These are phyloP conservation scores for Trichoderma harzianum DNA, from an alignment of 2,329 filamentous ascomycete species.

Conservation along the genomic window DNA sequence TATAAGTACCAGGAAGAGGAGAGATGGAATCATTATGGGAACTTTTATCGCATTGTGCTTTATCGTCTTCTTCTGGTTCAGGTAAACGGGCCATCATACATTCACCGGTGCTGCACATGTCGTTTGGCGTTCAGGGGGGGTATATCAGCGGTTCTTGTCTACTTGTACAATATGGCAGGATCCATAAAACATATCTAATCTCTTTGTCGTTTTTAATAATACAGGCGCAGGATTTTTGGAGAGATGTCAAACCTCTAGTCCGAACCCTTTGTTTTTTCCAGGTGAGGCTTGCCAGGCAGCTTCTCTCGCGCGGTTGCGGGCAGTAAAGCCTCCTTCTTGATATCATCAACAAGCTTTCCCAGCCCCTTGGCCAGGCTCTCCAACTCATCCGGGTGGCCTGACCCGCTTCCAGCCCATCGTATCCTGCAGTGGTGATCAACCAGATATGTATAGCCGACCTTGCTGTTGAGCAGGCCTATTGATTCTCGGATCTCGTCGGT, in stretches of 20 bases:
- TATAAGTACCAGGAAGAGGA: slow-evolving; percentile 91
- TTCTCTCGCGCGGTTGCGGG: slow-evolving; percentile 35
- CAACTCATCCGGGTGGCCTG: slow-evolving; percentile 62
- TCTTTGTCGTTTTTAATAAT: slow-evolving; percentile 20
- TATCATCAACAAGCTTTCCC: slow-evolving; percentile 59
- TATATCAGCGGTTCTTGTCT: slow-evolving; percentile 36
- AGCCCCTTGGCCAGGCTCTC: slow-evolving; percentile 64
- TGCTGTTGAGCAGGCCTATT: slow-evolving; percentile 75
- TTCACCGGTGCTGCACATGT: slow-evolving; percentile 18
- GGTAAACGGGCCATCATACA: slow-evolving; percentile 43
- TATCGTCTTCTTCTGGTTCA: slow-evolving; percentile 76
- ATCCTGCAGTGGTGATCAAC: slow-evolving; percentile 85
- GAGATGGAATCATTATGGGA: slow-evolving; percentile 92
- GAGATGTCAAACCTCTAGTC: slow-evolving; percentile 19
- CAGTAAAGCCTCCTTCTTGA: slow-evolving; percentile 37
- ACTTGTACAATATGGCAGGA: slow-evolving; percentile 33
- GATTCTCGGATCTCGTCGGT: slow-evolving; percentile 60
- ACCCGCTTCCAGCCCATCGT: slow-evolving; percentile 85
- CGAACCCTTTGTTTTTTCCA: slow-evolving; percentile 29
- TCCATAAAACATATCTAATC: slow-evolving; percentile 14
- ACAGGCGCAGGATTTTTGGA: slow-evolving; percentile 15
- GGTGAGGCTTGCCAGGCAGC: slow-evolving; percentile 31
- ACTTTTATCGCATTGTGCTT: slow-evolving; percentile 90
- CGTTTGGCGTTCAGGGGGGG: slow-evolving; percentile 35
- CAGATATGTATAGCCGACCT: slow-evolving; percentile 91